Evolutionary conservation across 495 filamentous ascomycete species (phyloP).

Genomic region (Lepraria neglecta): DNA sequence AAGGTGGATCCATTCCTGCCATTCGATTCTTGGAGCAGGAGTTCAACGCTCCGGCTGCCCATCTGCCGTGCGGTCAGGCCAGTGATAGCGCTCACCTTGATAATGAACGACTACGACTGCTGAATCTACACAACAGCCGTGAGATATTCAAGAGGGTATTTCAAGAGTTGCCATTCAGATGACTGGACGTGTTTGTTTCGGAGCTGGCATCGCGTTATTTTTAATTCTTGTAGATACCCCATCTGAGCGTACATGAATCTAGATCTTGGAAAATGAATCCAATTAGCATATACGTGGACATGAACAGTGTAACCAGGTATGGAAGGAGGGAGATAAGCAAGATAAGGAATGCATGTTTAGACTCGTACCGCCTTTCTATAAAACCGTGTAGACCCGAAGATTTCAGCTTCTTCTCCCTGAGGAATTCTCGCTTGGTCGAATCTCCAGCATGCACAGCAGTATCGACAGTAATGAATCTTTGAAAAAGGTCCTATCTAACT

Average conservation of each 20-base stretch:
- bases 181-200: neutral
- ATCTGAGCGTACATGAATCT: neutral
- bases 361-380: neutral
- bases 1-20: conserved; percentile 89
- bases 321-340: neutral
- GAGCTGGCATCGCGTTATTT: too few relatives aligned
- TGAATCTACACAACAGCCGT: conserved; percentile 84
- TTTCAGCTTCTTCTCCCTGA: too few relatives aligned
- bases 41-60: conserved; percentile 85
- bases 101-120: conserved; percentile 80
- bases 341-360: neutral
- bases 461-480: too few relatives aligned
- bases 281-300: neutral
- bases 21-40: conserved; percentile 94
- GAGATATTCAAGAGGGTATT: conserved; percentile 90
- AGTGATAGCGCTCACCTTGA: conserved; percentile 92
- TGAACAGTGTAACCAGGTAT: neutral
- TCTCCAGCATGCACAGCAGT: too few relatives aligned
- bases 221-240: conserved; percentile 4
- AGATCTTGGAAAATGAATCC: neutral
- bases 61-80: conserved; percentile 90
- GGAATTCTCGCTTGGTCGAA: too few relatives aligned
- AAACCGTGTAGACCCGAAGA: neutral
- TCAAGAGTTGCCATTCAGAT: conserved; percentile 48
- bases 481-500: too few relatives aligned